These are phyloP conservation scores for Glarea lozoyensis DNA, from an alignment of 495 filamentous ascomycete species.

Conservation along the genomic window DNA sequence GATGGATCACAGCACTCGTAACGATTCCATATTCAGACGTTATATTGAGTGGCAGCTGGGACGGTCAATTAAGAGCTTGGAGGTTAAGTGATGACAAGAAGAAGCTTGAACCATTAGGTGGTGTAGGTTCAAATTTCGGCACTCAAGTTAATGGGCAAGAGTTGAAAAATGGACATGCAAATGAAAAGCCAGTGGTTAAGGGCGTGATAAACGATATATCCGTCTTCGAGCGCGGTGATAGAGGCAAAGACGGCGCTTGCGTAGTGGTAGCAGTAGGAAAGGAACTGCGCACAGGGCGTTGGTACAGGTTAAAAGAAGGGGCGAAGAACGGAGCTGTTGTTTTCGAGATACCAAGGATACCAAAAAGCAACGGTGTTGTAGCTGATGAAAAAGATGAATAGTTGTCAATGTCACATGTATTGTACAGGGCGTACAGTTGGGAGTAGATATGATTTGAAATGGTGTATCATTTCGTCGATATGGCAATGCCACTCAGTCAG, in stretches of 20 bases:
- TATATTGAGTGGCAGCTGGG: constrained; percentile 86
- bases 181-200: constrained; percentile 33
- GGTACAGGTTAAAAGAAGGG: constrained; percentile 49
- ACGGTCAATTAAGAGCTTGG: constrained; percentile 83
- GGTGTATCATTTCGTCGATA: neutral
- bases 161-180: constrained; percentile 10
- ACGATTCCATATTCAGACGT: constrained; percentile 82
- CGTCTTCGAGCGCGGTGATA: constrained; percentile 68
- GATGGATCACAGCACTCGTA: constrained; percentile 84
- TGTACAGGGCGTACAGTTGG: neutral
- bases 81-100: constrained; percentile 73
- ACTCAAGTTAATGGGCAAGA: constrained; percentile 4
- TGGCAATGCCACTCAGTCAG: constrained; percentile 5
- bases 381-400: neutral
- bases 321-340: constrained; percentile 70
- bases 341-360: constrained; percentile 59
- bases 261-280: constrained; percentile 78
- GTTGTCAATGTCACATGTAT: neutral
- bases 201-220: constrained; percentile 83
- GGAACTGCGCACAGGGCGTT: constrained; percentile 74
- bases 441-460: neutral
- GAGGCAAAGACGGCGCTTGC: constrained; percentile 62
- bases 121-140: constrained; percentile 39
- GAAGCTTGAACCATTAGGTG: constrained; percentile 61
- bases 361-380: constrained; percentile 11